Percentiles rank a stretch among this genome's conserved stretches.
These are phyloP conservation scores for Torulaspora indica DNA, from an alignment of 805 yeast genomes.

Conservation along the genomic window DNA sequence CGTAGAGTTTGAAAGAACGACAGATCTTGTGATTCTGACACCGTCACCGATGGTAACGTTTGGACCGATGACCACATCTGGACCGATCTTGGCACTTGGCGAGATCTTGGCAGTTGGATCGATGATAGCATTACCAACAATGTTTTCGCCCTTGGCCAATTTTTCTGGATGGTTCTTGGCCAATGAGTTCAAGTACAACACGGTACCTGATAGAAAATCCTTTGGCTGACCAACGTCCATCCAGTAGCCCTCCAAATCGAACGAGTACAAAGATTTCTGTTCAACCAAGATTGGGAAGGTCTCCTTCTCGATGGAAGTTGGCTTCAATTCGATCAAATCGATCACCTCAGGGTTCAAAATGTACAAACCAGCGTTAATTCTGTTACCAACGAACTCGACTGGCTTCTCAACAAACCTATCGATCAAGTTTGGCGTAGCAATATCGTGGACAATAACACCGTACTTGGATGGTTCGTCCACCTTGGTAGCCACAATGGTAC, in stretches of 20 bases:
- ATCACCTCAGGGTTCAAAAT: constrained; percentile 96
- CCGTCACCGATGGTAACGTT: constrained; percentile 95
- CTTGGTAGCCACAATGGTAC: constrained; percentile 98
- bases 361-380: constrained; percentile 99
- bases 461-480: constrained; percentile 99
- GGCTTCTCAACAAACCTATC: constrained; percentile 99
- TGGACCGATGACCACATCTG: constrained; percentile 96
- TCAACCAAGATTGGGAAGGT: constrained; percentile 96
- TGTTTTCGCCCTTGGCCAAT: constrained; percentile 65
- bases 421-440: constrained; percentile 89
- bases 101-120: constrained; percentile 94
- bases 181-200: constrained; percentile 81
- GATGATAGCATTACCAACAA: constrained; percentile 85
- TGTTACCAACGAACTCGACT: constrained; percentile 98
- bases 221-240: constrained; percentile 99
- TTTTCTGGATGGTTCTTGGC: constrained; percentile 70
- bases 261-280: constrained; percentile 82
- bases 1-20: constrained; percentile 81
- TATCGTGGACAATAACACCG: constrained; percentile 98
- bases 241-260: constrained; percentile 99
- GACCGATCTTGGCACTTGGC: constrained; percentile 93
- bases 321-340: constrained; percentile 94
- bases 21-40: constrained; percentile 96
- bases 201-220: constrained; percentile 96
- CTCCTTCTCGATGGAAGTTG: constrained; percentile 99